Evolutionary conservation across 148 eudicot species (phyloP), one percentile per base, ranked within the genome.

Genomic region (Linanthus parryae): DNA sequence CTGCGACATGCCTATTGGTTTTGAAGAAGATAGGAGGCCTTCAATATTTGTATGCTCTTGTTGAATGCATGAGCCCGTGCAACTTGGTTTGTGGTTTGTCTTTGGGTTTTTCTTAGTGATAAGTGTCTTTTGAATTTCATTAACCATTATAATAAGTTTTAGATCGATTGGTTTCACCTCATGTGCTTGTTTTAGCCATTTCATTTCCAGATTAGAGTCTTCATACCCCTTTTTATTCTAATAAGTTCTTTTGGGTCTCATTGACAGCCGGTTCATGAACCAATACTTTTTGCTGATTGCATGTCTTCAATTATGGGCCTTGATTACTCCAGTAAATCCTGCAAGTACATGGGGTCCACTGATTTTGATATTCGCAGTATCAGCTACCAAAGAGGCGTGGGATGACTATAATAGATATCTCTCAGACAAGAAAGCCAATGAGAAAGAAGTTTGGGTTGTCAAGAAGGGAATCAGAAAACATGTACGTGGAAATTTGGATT

Each of bases 251-350:
- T 60, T 56, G 50, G 12, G 41, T 39, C 46, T 50, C 26, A 56
- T 66, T 68, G 63, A 36, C 98, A 92, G 96, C 69, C 96, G 98
- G 29, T 92, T 92, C 63, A 92, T 92, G 98, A 92, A 92, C 68
- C 98, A 92, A 74, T 87, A 92, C 66, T 92, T 92, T 68, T 81
- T 92, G 81, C 62, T 92, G 94, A 92, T 92, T 64, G 98, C 98
- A 40, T 92, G 98, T 77, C 96, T 92, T 75, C 98, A 92, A 66
- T 78, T 92, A 47, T 92, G 98, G 98, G 73, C 98, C 25, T 81
- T 92, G 24, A 92, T 92, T 58, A 92, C 98, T 59, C 98, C 98
- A 56, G 96, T 92, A 56, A 92, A 87, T 74, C 98, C 98, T 73
- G 98, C 90, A 40, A 92, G 85, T 59, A 84, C 98, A 2, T 92